Evolutionary conservation across 1,284 basidiomycete genomes (phyloP), one percentile per base, ranked within the genome.

Genomic region (Coniferiporia weirii): DNA sequence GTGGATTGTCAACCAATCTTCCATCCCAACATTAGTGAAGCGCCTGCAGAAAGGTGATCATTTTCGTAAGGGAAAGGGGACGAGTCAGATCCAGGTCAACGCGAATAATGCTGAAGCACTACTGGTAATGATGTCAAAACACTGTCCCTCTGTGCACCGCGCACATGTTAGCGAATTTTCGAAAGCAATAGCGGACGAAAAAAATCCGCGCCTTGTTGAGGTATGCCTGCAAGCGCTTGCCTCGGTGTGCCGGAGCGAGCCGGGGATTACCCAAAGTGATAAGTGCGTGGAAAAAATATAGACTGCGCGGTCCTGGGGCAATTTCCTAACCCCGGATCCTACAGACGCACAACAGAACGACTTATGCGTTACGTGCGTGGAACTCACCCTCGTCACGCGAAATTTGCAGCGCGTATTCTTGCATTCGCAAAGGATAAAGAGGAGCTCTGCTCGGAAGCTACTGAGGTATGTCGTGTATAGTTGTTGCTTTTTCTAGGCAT

Each of bases 351-450:
- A 0, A 71, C 86, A 8, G 91, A 95, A 40, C 79, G 86, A 13
- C 76, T 90, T 7, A 74, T 75, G 56, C 77, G 81, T 34, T 81
- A 86, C 64, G 88, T 83, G 0, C 70, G 85, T 36, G 80, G 83
- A 9, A 79, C 83, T 1, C 83, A 88, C 36, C 75, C 77, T 17
- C 77, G 82, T 17, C 85, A 91, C 66, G 90, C 94, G 19, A 98
- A 98, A 71, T 95, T 92, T 71, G 92, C 94, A 0, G 84, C 91
- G 0, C 84, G 93, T 22, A 75, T 95, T 51, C 67, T 98, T 8
- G 83, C 89, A 0, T 78, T 80, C 63, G 76, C 77, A 46, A 82
- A 80, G 60, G 76, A 84, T 45, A 74, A 77, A 12, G 77, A 81
- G 4, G 76, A 79, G 1, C 63, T 79, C 0, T 84, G 85, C 63